These are phyloP conservation scores for Cordyceps javanica DNA, from an alignment of 2,329 filamentous ascomycete genomes.

Conservation along the genomic window DNA sequence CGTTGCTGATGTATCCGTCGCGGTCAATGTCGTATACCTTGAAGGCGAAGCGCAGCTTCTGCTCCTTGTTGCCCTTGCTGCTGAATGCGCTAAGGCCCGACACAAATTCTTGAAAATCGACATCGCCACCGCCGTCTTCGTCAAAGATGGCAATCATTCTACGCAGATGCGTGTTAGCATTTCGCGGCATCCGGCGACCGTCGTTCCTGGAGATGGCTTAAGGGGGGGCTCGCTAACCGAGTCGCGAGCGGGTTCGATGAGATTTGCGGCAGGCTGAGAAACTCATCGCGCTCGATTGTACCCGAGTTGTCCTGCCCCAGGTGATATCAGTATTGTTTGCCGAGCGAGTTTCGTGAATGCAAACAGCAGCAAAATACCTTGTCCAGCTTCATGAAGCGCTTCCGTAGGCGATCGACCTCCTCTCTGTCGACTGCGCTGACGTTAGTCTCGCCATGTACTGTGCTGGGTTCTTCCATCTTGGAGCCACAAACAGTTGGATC, in stretches of 20 bases:
- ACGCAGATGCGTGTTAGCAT: constrained; percentile 12
- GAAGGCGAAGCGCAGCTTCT: constrained; percentile 96
- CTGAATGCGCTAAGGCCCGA: constrained; percentile 92
- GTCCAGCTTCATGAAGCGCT: constrained; percentile 98
- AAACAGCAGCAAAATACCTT: constrained; percentile 54
- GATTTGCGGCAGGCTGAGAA: constrained; percentile 93
- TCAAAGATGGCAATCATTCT: constrained; percentile 99
- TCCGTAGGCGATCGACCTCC: constrained; percentile 90
- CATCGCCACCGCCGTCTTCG: constrained; percentile 94
- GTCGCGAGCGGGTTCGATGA: constrained; percentile 96
- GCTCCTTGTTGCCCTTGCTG: constrained; percentile 97
- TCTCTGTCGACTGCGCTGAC: constrained; percentile 75
- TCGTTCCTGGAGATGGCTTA: too few species aligned
- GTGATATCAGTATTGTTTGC: background rate
- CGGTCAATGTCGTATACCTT: constrained; percentile 99
- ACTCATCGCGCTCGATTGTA: constrained; percentile 97
- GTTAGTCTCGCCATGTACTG: background rate
- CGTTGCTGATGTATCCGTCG: constrained; percentile 97
- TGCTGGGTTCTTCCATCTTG: background rate
- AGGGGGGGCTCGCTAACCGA: constrained; percentile 51
- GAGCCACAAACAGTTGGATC: constrained; percentile 73
- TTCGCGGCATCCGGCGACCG: too few species aligned
- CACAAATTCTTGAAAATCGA: constrained; percentile 98
- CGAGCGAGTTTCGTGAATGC: background rate
- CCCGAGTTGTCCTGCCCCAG: constrained; percentile 79